These are phyloP conservation scores for Xylaria curta DNA, from an alignment of 495 filamentous ascomycete species.

Conservation along the genomic window DNA sequence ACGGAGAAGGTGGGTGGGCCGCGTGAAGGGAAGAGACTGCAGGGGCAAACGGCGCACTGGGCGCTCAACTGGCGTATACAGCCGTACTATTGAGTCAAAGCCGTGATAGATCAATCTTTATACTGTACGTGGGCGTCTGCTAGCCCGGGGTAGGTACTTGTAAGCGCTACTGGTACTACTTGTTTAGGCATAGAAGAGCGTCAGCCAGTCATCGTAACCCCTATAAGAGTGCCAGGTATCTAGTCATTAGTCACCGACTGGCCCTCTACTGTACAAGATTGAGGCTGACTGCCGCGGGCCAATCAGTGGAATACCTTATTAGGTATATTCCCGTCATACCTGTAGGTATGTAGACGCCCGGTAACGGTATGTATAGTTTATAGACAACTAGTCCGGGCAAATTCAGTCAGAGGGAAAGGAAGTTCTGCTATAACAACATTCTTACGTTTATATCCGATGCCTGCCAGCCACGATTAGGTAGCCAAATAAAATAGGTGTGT, in stretches of 20 bases:
- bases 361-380: too few species aligned
- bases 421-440: neutral
- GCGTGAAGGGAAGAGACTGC: conserved; percentile 26
- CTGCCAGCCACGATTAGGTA: neutral
- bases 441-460: neutral
- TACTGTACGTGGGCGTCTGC: neutral
- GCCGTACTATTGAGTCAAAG: conserved; percentile 2
- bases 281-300: conserved; percentile 14
- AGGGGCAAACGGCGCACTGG: conserved; percentile 19
- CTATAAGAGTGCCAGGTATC: neutral
- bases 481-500: neutral
- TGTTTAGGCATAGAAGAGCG: neutral
- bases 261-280: conserved; percentile 6
- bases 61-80: conserved; percentile 7
- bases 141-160: neutral
- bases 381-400: too few species aligned
- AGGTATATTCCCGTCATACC: too few species aligned
- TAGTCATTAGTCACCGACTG: neutral
- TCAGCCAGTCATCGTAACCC: too few species aligned
- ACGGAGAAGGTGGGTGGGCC: conserved; percentile 21
- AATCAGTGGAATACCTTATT: neutral
- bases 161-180: neutral
- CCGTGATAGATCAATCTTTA: neutral
- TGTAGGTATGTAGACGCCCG: too few species aligned
- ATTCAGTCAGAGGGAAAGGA: neutral